Evolutionary conservation across 495 filamentous ascomycete species (phyloP), one percentile per base, ranked within the genome.

Genomic region (Daldinia decipiens): DNA sequence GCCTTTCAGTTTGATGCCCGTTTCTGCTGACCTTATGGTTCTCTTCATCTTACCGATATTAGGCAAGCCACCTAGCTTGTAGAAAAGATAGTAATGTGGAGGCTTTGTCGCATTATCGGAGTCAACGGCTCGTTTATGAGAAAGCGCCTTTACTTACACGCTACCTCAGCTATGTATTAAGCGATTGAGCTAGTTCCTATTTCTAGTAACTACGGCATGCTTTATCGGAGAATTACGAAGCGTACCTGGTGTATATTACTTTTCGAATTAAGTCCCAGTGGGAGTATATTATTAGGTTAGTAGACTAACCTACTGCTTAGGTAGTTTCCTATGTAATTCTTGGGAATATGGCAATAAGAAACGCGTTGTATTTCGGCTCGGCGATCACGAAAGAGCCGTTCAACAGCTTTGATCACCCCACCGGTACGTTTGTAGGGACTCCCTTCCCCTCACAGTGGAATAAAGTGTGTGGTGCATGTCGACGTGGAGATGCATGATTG

Each of bases 401-500:
- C 31, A 36, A 56, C 29, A 36, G 29, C 56, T 65, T 72, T 66
- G 70, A 66, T 62, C 61, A 66, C 72, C 65, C 70, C 54, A 67
- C 69, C 64, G 69, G 74, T 72, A 67, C 64, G 68, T 67, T 56
- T 63, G 62, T 71, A 69, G 66, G 52, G 47, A 54, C 59, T 54
- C 67, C 62, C 64, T 61, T 74, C 55, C 67, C 73, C 72, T 69
- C 70, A 73, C 61, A 62, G 65, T 62, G 68, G 68, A 62, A 72
- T 59, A 59, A 32, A 70, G 47, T 67, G 62, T 43, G 71, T 70
- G 62, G 75, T 77, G 75, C 58, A 68, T 68, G 75, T 74, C 73
- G 71, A 77, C 75, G 75, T 77, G 75, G 75, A 66, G 65, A 36
- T 19, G 58, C 31, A 53, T 77, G 75, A 77, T 77, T 77, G 75